Base-by-base conservation (phyloP, 2,329 filamentous ascomycete species). In the Colletotrichum melonis region DNA sequence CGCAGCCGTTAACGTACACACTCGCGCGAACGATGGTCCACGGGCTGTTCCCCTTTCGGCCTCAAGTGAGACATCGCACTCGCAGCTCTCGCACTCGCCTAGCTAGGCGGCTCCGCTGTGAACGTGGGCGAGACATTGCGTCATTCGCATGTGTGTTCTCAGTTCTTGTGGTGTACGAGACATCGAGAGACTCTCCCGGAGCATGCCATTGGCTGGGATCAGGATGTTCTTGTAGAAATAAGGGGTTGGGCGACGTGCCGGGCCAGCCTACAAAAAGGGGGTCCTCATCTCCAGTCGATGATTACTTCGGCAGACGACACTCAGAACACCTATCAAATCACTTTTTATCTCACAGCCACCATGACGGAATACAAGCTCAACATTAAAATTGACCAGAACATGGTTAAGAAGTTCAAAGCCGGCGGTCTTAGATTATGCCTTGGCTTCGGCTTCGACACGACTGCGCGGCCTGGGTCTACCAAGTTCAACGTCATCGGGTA, bases 401-500 rank as follows among this genome's bases (percentile, higher is more conserved):
- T 22, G 46, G 49, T 65, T 5, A 19, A 52, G 8, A 42, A 55
- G 22, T 65, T 65, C 63, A 56, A 65, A 7, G 38, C 49, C 30
- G 24, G 63, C 9, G 63, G 63, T 8, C 52, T 55, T 6, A 65
- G 55, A 32, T 35, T 65, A 38, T 65, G 63, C 16, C 63, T 65
- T 7, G 63, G 49, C 30, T 65, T 65, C 14, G 63, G 63, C 32
- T 65, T 65, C 9, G 63, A 65, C 9, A 56, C 63, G 30, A 56
- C 52, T 22, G 60, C 60, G n/a, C 26, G 60, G 11, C 60, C 60
- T n/a, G 63, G 63, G 11, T 56, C 49, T 24, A 65, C 63, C 12
- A 65, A 65, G 49, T 65, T 55, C 32, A 65, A 56, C 24, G 63
- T 65, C 28, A 65, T 65, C 32, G 63, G 49, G 5, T 65, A 65